Base-by-base conservation (phyloP, 2,329 filamentous ascomycete genomes). In the Hortaea werneckii region DNA sequence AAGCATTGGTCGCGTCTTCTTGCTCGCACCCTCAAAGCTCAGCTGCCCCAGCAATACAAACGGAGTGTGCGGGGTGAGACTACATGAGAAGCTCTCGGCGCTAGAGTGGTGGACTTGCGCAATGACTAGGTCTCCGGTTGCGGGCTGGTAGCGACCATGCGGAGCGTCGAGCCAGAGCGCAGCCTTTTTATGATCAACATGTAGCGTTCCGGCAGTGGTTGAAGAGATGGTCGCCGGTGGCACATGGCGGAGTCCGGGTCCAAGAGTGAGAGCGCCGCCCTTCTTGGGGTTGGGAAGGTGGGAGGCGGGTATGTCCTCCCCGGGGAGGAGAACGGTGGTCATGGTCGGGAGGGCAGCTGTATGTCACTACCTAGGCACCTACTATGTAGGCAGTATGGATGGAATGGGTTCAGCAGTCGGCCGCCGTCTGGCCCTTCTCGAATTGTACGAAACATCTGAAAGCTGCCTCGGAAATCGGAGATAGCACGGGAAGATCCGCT, bases 1-100 rank as follows among this genome's bases (percentile, higher is more conserved):
- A 38, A 96, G 77, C 52, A 86, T 76, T 0, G 92, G 92, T 1
- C 89, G 77, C 2, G 87, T 95, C 70, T 96, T 96, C 66, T 89
- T 92, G 39, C 84, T 87, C 12, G 88, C 92, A 52, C 82, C 81
- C 67, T 96, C 90, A 64, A 98, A 98, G n/a, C 88, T 80, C 13
- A 96, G 76, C 54, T 94, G 85, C 0, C 86, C 87, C 1, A 96
- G 79, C 12, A 85, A 72, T 1, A 85, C 87, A 49, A 69, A 67
- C 1, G 75, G 68, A 5, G 75, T 77, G 58, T 80, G 70, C 6
- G 76, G 75, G 28, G 86, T 83, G 44, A 96, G 74, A 55, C 76
- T 74, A 64, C 88, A 88, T 65, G 85, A 82, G 74, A 86, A 95
- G 62, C 78, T 77, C 57, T 96, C 92, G 47, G 75, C 73, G 42